Evolutionary conservation across 2,329 filamentous ascomycete genomes (phyloP).

Genomic region (Didymella pomorum): DNA sequence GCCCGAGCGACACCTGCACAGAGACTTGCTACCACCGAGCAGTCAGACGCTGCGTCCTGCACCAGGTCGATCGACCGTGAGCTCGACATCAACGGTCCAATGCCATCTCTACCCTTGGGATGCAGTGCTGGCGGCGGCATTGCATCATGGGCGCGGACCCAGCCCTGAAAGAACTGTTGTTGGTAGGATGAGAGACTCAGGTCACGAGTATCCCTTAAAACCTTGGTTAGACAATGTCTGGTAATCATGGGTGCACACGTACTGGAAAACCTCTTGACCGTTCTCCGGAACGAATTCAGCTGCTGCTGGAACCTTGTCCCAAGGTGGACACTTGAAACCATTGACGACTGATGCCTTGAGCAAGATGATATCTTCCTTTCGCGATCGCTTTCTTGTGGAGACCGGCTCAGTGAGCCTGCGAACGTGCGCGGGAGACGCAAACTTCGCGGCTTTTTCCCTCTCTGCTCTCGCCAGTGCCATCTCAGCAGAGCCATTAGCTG

Average conservation of each 20-base stretch:
- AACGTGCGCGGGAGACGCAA: conserved; percentile 34
- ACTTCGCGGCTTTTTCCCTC: conserved; percentile 1
- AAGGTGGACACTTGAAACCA: conserved; percentile 83
- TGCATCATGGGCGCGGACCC: conserved; percentile 79
- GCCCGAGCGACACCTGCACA: conserved; percentile 80
- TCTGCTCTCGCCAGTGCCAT: conserved; percentile 11
- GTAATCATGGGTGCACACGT: conserved; percentile 25
- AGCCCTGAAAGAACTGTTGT: conserved; percentile 77
- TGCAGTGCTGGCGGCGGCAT: conserved; percentile 58
- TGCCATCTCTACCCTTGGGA: conserved; percentile 35
- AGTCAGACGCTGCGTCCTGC: conserved; percentile 95
- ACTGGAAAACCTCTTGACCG: conserved; percentile 67
- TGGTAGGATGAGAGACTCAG: conserved; percentile 80
- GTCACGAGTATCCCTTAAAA: conserved; percentile 66
- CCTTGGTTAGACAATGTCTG: neutral
- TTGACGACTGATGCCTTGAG: conserved; percentile 81
- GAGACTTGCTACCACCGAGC: conserved; percentile 94
- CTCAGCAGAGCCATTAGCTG: neutral
- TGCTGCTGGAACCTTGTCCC: conserved; percentile 69
- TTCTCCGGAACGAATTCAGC: conserved; percentile 67
- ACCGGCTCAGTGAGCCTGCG: conserved; percentile 56
- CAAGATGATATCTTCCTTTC: conserved; percentile 77
- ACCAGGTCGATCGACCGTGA: conserved; percentile 77
- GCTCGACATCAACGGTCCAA: conserved; percentile 64
- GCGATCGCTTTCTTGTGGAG: conserved; percentile 69